These are phyloP conservation scores for Haplographium delicatum DNA, from an alignment of 495 filamentous ascomycete species.

Conservation along the genomic window DNA sequence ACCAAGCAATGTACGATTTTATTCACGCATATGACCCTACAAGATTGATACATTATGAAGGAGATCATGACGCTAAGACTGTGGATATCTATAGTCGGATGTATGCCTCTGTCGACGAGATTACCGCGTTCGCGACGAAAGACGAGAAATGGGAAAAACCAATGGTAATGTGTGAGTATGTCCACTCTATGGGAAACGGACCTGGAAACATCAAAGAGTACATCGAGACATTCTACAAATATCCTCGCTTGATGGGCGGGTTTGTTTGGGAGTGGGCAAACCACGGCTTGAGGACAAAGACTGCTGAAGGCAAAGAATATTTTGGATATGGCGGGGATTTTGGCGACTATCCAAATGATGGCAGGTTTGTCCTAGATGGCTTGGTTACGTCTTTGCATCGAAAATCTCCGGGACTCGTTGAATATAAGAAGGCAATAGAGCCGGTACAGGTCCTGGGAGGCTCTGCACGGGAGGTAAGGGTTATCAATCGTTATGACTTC, in stretches of 20 bases:
- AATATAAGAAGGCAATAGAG: conserved; percentile 62
- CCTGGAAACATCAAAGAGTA: conserved; percentile 66
- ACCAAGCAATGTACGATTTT: conserved; percentile 60
- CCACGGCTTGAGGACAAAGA: conserved; percentile 56
- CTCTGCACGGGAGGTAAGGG: conserved; percentile 25
- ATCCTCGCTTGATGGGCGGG: conserved; percentile 61
- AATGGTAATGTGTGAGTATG: conserved; percentile 64
- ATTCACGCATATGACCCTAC: conserved; percentile 52
- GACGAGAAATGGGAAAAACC: conserved; percentile 40
- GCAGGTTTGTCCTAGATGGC: conserved; percentile 65
- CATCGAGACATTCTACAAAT: conserved; percentile 58
- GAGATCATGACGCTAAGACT: conserved; percentile 51
- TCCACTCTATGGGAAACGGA: conserved; percentile 72
- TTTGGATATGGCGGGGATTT: conserved; percentile 72
- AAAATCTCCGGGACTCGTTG: conserved; percentile 53
- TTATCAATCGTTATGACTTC: conserved; percentile 53
- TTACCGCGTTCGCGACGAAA: conserved; percentile 38
- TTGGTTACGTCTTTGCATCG: conserved; percentile 54
- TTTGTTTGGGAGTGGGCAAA: conserved; percentile 79
- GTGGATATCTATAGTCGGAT: conserved; percentile 64
- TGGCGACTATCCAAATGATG: conserved; percentile 64
- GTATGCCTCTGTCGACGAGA: conserved; percentile 50
- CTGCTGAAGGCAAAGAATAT: conserved; percentile 48
- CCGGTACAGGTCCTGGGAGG: conserved; percentile 45
- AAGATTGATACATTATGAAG: conserved; percentile 64